Conservation (phyloP, 495 filamentous ascomycete species). For the Paragyromitra xinjiangensis region DNA sequence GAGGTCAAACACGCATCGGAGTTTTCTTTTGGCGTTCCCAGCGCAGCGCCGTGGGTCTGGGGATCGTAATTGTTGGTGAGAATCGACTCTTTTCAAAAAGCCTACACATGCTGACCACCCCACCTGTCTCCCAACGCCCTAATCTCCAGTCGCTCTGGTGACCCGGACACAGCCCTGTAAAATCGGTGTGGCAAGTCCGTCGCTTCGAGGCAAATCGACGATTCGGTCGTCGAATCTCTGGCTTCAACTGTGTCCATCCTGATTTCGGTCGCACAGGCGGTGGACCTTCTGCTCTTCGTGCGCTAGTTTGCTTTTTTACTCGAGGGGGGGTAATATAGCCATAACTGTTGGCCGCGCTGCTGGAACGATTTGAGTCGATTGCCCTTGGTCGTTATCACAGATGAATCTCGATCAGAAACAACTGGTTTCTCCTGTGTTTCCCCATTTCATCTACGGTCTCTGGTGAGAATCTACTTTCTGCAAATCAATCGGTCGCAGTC, state of each 20-base stretch:
- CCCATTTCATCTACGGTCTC: conserved; percentile 28
- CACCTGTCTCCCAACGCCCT: conserved; percentile 38
- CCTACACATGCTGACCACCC: conserved; percentile 48
- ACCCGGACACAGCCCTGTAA: conserved; percentile 38
- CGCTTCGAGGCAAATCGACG: conserved; percentile 42
- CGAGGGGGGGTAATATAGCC: conserved; percentile 44
- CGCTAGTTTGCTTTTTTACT: conserved; percentile 31
- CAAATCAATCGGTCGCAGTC: conserved; percentile 46
- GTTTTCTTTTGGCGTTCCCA: conserved; percentile 54
- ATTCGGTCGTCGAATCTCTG: conserved; percentile 35
- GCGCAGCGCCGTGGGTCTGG: conserved; percentile 45
- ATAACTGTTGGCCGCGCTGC: conserved; percentile 36
- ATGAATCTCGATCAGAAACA: conserved; percentile 49
- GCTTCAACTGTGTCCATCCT: conserved; percentile 25
- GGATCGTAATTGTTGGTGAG: conserved; percentile 52
- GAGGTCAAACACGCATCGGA: conserved; percentile 53
- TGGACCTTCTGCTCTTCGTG: conserved; percentile 15
- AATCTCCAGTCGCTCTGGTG: conserved; percentile 45
- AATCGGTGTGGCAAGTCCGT: conserved; percentile 29
- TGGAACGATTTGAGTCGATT: conserved; percentile 50
- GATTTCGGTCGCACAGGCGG: conserved; percentile 41
- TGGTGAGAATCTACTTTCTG: conserved; percentile 24
- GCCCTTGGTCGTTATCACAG: conserved; percentile 34
- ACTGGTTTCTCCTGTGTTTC: conserved; percentile 13
- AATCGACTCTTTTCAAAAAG: conserved; percentile 47